phyloP scores from a whole-genome alignment of 768 basidiomycete genomes.

The Clitopilus passeckerianus region DNA sequence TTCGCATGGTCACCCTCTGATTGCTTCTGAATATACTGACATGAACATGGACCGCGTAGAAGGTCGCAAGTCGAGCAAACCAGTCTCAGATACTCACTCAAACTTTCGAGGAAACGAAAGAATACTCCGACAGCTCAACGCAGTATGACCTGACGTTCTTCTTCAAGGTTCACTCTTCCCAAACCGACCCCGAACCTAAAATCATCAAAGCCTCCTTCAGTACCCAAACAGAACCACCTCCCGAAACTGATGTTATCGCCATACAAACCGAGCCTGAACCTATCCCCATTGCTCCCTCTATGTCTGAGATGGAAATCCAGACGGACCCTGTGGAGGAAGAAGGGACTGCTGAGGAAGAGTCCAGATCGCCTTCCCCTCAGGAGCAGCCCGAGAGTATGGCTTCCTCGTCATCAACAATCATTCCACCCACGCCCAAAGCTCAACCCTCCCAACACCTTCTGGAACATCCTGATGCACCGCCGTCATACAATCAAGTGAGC shows the following conservation, averaged over 20 bases:
- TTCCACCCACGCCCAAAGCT: constrained; percentile 66
- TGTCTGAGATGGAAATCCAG: constrained; percentile 59
- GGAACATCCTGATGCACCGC: constrained; percentile 55
- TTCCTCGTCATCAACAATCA: constrained; percentile 69
- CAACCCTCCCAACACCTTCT: constrained; percentile 18
- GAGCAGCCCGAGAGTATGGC: constrained; percentile 51
- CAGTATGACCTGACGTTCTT: constrained; percentile 64
- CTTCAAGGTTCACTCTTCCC: constrained; percentile 37
- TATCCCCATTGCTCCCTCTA: constrained; percentile 29
- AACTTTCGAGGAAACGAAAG: constrained; percentile 61
- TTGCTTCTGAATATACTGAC: not conserved
- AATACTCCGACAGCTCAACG: constrained; percentile 70
- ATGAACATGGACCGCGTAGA: constrained; percentile 32
- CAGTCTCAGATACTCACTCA: constrained; percentile 33
- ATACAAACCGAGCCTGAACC: constrained; percentile 30
- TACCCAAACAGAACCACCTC: constrained; percentile 52
- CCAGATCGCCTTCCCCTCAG: constrained; percentile 43
- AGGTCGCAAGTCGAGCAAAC: constrained; percentile 59
- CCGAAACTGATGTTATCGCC: constrained; percentile 16
- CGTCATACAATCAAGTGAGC: constrained; percentile 64
- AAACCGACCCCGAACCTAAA: constrained; percentile 60
- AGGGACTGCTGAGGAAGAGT: constrained; percentile 24
- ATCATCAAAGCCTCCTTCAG: constrained; percentile 40
- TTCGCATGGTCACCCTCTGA: constrained; percentile 21
- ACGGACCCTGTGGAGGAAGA: constrained; percentile 40